Evolutionary conservation across 768 basidiomycete genomes (phyloP).

Genomic region (Lentinula sp.): DNA sequence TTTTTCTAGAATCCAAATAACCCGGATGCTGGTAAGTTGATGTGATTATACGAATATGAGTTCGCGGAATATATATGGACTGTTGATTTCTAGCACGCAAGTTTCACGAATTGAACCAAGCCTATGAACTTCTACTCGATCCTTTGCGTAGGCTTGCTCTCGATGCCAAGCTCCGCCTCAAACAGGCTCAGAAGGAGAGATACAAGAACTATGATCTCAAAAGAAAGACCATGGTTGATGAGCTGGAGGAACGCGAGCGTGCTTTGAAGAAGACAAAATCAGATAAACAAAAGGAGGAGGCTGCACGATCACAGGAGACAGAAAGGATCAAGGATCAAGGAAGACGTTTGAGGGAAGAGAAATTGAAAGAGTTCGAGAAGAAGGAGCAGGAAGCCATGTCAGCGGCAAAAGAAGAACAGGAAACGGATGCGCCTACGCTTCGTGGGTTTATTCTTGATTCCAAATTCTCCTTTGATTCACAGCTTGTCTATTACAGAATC

Average conservation of each 20-base stretch:
- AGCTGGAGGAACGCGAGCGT: conserved; percentile 73
- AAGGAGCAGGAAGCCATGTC: conserved; percentile 34
- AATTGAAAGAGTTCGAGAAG: conserved; percentile 43
- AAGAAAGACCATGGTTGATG: conserved; percentile 67
- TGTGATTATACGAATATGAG: neutral
- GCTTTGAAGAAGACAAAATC: conserved; percentile 66
- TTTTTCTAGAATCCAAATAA: conserved; percentile 65
- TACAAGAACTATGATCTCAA: conserved; percentile 67
- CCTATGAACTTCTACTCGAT: conserved; percentile 77
- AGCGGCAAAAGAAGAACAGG: conserved; percentile 26
- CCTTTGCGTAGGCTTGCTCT: conserved; percentile 72
- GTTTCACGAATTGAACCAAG: conserved; percentile 80
- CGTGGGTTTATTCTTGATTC: conserved; percentile 26
- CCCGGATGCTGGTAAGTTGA: conserved; percentile 60
- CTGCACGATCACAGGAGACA: conserved; percentile 49
- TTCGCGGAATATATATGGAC: neutral
- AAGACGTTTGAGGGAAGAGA: conserved; percentile 58
- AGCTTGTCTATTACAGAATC: conserved; percentile 30
- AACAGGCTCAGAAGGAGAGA: conserved; percentile 63
- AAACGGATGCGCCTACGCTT: conserved; percentile 50
- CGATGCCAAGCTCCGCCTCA: conserved; percentile 71
- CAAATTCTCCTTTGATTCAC: conserved; percentile 1
- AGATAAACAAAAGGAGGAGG: conserved; percentile 57
- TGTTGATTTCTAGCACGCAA: conserved; percentile 46
- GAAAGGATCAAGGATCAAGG: conserved; percentile 77